A percentile compares a stretch with the other conserved stretches of the same genome.
Conservation (phyloP, 208 protist genomes). For the Willaertia magna region DNA sequence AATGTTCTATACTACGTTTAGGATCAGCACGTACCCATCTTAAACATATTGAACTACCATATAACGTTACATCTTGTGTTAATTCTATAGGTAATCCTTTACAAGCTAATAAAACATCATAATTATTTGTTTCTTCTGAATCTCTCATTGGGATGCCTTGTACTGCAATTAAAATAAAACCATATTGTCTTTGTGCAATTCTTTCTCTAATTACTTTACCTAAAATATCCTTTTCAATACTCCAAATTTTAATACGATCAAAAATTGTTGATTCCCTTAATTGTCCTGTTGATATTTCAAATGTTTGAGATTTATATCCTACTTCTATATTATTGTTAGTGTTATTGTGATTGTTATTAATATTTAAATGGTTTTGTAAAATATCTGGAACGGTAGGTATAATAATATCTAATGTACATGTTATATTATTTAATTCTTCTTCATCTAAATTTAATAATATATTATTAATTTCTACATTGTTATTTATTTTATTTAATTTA, state of each 20-base stretch:
- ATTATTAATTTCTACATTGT: neutral
- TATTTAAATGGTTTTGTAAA: too few relatives aligned
- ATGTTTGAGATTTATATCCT: neutral
- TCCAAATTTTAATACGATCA: neutral
- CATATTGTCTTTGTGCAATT: neutral
- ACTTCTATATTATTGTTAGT: neutral
- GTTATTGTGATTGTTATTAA: too few relatives aligned
- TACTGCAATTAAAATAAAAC: neutral
- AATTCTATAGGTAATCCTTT: neutral
- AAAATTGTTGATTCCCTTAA: neutral
- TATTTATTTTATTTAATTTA: neutral
- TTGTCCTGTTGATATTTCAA: neutral
- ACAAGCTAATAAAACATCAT: slow-evolving; percentile 4
- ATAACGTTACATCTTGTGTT: neutral
- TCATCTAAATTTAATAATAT: neutral
- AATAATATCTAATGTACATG: neutral
- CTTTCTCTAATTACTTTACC: neutral
- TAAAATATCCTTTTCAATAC: neutral
- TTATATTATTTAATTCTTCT: neutral
- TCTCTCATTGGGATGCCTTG: slow-evolving; percentile 7
- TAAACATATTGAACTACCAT: neutral
- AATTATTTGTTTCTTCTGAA: neutral
- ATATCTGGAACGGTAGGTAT: neutral
- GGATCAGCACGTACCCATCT: slow-evolving; percentile 1
- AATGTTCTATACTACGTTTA: neutral